A percentile compares a stretch with the other conserved stretches of the same genome.
phyloP scores from a whole-genome alignment of 2,329 filamentous ascomycete genomes.

The Penicillium sp. region DNA sequence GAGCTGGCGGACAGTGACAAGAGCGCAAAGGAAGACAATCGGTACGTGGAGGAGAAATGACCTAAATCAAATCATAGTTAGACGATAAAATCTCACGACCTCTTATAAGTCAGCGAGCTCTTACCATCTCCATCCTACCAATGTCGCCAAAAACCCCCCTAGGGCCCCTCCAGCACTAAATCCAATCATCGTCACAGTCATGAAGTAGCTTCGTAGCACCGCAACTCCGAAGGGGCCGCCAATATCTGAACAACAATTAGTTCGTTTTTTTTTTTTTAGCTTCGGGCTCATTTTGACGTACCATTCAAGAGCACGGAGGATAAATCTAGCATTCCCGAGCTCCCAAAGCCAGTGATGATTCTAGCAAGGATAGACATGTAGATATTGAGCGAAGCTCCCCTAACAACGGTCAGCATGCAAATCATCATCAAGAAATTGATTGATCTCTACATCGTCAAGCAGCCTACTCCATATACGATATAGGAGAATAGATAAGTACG shows the following conservation, averaged over 20 bases:
- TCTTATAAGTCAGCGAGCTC: not conserved
- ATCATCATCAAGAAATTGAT: too few relatives aligned
- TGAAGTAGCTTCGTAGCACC: not conserved
- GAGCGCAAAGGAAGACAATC: not conserved
- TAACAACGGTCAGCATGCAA: not conserved
- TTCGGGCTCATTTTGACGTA: not conserved
- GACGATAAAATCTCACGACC: not conserved
- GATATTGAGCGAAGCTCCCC: not conserved
- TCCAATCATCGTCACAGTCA: slow-evolving; percentile 1
- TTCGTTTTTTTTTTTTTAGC: not conserved
- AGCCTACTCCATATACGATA: not conserved
- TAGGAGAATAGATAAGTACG: not conserved
- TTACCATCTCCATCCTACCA: slow-evolving; percentile 2
- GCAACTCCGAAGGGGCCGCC: not conserved
- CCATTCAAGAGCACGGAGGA: slow-evolving; percentile 1
- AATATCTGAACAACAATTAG: not conserved
- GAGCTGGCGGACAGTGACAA: not conserved
- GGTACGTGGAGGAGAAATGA: slow-evolving; percentile 1
- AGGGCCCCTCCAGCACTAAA: not conserved
- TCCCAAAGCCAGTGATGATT: slow-evolving; percentile 1
- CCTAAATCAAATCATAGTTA: not conserved
- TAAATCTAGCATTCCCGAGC: slow-evolving; percentile 1
- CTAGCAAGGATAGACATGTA: not conserved
- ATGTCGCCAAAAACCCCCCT: not conserved
- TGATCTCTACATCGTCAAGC: not conserved